phyloP scores from a whole-genome alignment of 1,139 yeast species.

The Kluyveromyces sp. region DNA sequence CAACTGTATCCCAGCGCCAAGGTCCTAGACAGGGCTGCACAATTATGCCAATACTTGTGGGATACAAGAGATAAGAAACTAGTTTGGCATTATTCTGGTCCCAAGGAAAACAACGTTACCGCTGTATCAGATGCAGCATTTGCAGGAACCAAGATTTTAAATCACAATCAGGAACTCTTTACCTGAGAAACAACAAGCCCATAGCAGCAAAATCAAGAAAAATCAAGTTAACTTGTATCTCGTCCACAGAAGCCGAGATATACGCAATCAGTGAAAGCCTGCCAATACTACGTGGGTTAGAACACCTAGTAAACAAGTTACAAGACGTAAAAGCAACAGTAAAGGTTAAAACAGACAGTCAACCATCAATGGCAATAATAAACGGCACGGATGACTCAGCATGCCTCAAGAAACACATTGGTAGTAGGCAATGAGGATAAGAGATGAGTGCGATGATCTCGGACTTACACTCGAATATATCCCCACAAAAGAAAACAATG shows the following conservation, averaged over 20 bases:
- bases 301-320: not conserved
- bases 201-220: slow-evolving; percentile 5
- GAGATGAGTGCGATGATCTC: slow-evolving; percentile 3
- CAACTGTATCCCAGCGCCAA: not conserved
- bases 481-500: slow-evolving; percentile 6
- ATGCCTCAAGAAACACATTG: slow-evolving; percentile 6
- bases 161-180: slow-evolving; percentile 1
- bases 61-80: slow-evolving; percentile 1
- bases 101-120: not conserved
- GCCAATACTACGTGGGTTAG: slow-evolving; percentile 1
- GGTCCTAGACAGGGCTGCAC: not conserved
- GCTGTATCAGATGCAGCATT: slow-evolving; percentile 1
- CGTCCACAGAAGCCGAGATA: slow-evolving; percentile 7
- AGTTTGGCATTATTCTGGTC: not conserved
- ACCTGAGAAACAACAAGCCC: not conserved
- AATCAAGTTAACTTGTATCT: slow-evolving; percentile 5
- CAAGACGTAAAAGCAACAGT: not conserved
- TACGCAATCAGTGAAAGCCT: slow-evolving; percentile 4
- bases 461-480: slow-evolving; percentile 6
- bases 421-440: slow-evolving; percentile 8
- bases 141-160: not conserved
- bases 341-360: slow-evolving; percentile 5
- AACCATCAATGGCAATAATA: slow-evolving; percentile 4
- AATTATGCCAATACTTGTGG: slow-evolving; percentile 2
- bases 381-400: slow-evolving; percentile 3